phyloP scores from a whole-genome alignment of 176 grass and related monocot genomes.

The Oryza meridionalis region DNA sequence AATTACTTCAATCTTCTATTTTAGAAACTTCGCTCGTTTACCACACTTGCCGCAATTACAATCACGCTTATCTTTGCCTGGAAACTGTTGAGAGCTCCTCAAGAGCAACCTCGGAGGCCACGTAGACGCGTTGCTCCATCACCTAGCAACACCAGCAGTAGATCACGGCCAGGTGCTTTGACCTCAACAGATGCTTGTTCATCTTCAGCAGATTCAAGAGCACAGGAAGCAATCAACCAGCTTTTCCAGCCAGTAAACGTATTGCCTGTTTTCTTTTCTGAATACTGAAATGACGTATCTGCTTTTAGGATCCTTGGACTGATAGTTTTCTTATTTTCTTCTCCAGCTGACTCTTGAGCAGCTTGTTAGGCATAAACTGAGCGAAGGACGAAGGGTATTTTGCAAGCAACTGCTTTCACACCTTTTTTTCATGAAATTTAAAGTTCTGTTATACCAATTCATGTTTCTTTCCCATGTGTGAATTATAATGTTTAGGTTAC shows the following conservation, averaged over 20 bases:
- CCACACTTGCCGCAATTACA: constrained; percentile 84
- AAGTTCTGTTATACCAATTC: constrained; percentile 10
- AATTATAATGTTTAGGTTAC: constrained; percentile 67
- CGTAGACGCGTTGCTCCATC: constrained; percentile 58
- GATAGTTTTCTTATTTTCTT: constrained; percentile 46
- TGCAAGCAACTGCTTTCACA: constrained; percentile 19
- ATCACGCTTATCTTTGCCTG: constrained; percentile 82
- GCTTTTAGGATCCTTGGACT: constrained; percentile 27
- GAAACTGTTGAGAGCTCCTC: constrained; percentile 85
- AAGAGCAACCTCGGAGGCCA: constrained; percentile 75
- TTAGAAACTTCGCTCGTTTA: constrained; percentile 88
- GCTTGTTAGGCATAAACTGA: constrained; percentile 96
- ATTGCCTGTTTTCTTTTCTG: constrained; percentile 38
- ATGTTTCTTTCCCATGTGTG: constrained; percentile 29
- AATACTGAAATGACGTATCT: constrained; percentile 11
- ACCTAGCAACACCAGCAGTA: constrained; percentile 61
- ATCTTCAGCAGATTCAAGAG: constrained; percentile 83
- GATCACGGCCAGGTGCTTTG: constrained; percentile 55
- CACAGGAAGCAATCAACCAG: constrained; percentile 81
- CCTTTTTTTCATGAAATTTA: constrained; percentile 12
- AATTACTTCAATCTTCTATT: constrained; percentile 42
- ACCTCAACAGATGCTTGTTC: constrained; percentile 66
- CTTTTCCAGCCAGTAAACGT: constrained; percentile 97
- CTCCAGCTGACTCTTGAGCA: constrained; percentile 91
- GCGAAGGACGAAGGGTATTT: constrained; percentile 89